Conservation (phyloP, 2,329 filamentous ascomycete species). For the Ceratocystis colombiana region DNA sequence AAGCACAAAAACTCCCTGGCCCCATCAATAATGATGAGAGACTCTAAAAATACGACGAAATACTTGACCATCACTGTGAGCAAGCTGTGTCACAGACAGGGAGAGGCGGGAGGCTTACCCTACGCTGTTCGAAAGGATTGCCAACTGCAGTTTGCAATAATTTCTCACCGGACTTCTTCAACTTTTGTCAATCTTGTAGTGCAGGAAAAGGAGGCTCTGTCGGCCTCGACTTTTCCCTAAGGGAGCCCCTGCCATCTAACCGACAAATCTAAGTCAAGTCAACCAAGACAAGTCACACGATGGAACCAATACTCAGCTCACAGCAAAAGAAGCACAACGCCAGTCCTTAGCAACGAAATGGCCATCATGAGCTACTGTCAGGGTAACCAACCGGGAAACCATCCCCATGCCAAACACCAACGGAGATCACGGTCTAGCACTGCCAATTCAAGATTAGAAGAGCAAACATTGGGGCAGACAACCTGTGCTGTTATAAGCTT, state of each 20-base stretch:
- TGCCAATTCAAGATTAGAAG: constrained; percentile 7
- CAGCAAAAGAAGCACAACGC: background rate
- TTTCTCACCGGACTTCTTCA: no score
- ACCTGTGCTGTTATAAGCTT: no score
- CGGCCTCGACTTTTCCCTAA: background rate
- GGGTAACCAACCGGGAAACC: constrained; percentile 11
- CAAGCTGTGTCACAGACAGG: constrained; percentile 1
- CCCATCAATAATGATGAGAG: background rate
- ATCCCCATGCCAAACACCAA: background rate
- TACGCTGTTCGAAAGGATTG: no score
- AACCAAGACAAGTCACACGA: background rate
- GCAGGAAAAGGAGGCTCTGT: background rate
- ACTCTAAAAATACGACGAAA: background rate
- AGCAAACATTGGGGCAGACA: background rate
- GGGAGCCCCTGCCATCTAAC: background rate
- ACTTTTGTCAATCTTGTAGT: no score
- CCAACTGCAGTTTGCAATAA: no score
- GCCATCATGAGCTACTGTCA: background rate
- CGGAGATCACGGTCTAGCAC: background rate
- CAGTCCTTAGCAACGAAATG: background rate
- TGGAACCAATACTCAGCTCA: background rate
- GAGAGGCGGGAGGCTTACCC: no score
- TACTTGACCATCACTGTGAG: background rate
- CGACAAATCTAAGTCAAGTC: background rate
- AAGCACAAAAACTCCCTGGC: background rate